Percentiles rank a stretch among this genome's conserved stretches.
phyloP scores from a whole-genome alignment of 495 filamentous ascomycete species.

The Aspergillus hancockii region DNA sequence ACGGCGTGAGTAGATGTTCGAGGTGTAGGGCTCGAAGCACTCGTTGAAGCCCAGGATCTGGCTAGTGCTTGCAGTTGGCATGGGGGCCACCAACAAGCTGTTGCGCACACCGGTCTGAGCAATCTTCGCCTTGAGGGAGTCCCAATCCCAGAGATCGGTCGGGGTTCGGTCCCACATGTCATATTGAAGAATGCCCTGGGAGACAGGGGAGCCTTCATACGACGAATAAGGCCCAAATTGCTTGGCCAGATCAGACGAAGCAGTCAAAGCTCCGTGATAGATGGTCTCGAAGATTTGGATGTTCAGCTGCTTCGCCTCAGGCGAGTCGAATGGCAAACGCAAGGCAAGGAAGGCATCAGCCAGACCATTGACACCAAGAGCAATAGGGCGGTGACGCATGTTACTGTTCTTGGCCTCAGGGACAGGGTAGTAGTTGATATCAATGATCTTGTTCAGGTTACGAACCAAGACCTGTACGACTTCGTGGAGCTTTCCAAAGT shows the following conservation, averaged over 20 bases:
- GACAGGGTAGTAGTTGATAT: constrained; percentile 96
- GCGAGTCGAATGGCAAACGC: constrained; percentile 93
- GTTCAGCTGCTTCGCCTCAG: constrained; percentile 90
- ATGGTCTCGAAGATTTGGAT: constrained; percentile 99
- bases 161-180: constrained; percentile 98
- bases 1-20: constrained; percentile 98
- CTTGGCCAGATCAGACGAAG: constrained; percentile 83
- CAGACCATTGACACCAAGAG: constrained; percentile 94
- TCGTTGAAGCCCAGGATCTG: constrained; percentile 99
- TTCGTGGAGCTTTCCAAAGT: constrained; percentile 94
- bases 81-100: constrained; percentile 90
- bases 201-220: constrained; percentile 91
- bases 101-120: constrained; percentile 91
- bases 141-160: constrained; percentile 96
- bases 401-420: constrained; percentile 91
- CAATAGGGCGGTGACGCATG: constrained; percentile 91
- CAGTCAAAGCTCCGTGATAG: constrained; percentile 92
- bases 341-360: constrained; percentile 98
- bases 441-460: constrained; percentile 97
- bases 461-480: constrained; percentile 85
- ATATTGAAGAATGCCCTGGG: constrained; percentile 93
- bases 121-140: constrained; percentile 82
- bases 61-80: constrained; percentile 95
- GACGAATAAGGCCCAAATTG: constrained; percentile 80
- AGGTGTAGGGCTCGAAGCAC: constrained; percentile 99